Evolutionary conservation across 306 rosid species (phyloP), one percentile per base, ranked within the genome.

Genomic region (Malus sieversii): DNA sequence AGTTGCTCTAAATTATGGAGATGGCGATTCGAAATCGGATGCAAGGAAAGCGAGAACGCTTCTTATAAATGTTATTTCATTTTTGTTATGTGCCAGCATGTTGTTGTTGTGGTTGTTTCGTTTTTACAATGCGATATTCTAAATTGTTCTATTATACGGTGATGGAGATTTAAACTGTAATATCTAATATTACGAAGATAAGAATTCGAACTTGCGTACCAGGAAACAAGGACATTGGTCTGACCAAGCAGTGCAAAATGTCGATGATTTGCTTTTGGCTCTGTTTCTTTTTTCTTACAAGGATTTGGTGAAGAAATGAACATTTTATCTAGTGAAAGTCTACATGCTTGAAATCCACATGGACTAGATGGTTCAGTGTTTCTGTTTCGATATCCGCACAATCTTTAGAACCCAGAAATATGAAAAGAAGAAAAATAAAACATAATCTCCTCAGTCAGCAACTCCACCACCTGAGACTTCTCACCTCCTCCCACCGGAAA

Each of bases 371-470:
- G 45, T 42, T 53, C 59, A 7, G n/a, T 19, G 64, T 59, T 59
- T 5, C 16, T 59, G 16, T 22, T 16, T 51, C 55, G 6, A 51
- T 20, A 15, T 16, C 32, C 64, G 10, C 29, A 25, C 64, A 59
- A 22, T 11, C 23, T 84, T 60, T 75, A 92, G 86, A 89, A 87
- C 70, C 96, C 98, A 72, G 97, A 84, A 60, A 88, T 79, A 73
- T 95, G 98, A 75, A 92, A 95, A 75, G 97, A 95, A 79, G 97
- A 92, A 82, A 90, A 95, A 88, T 97, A 95, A 6, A 92, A 89
- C 33, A 89, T 57, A 96, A 90, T 92, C 53, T 95, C 98, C 29
- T 95, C 98, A 0, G 96, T 86, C 62, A 92, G 86, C 70, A 83
- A 74, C 81, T 90, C 89, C 13, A 83, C 59, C 61, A 59, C 69